phyloP scores from a whole-genome alignment of 805 yeast genomes.

The Komagataella kurtzmanii region DNA sequence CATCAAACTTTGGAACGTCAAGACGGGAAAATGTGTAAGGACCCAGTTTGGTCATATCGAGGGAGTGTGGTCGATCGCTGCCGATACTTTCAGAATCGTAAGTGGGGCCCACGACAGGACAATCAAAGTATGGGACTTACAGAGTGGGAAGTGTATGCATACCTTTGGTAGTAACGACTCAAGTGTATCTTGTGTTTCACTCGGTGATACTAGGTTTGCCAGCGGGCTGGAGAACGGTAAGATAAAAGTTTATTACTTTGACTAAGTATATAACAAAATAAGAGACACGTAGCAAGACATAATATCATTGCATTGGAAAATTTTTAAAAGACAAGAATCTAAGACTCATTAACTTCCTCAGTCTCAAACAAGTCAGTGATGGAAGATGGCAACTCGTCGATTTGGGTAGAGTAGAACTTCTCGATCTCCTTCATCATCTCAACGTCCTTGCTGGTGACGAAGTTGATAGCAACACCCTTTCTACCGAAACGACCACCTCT shows the following conservation, averaged over 20 bases:
- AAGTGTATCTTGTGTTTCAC: slow-evolving; percentile 59
- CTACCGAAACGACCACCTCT: slow-evolving; percentile 98
- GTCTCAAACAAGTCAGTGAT: slow-evolving; percentile 29
- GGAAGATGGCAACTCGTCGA: slow-evolving; percentile 70
- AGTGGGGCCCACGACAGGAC: slow-evolving; percentile 90
- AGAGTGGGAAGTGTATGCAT: slow-evolving; percentile 87
- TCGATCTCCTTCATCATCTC: slow-evolving; percentile 64
- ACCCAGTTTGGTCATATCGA: slow-evolving; percentile 97
- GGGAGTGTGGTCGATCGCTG: slow-evolving; percentile 95
- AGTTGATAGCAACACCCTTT: slow-evolving; percentile 95
- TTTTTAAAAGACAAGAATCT: neutral
- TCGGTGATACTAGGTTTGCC: slow-evolving; percentile 81
- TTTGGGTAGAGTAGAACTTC: slow-evolving; percentile 58
- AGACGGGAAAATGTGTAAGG: slow-evolving; percentile 75
- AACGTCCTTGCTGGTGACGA: slow-evolving; percentile 71
- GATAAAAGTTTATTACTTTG: slow-evolving; percentile 78
- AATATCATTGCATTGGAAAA: neutral
- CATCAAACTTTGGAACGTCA: slow-evolving; percentile 83
- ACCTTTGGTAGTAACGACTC: slow-evolving; percentile 66
- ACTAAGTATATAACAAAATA: slow-evolving; percentile 10
- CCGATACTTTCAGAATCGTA: slow-evolving; percentile 88
- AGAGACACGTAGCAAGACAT: neutral
- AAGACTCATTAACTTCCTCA: neutral
- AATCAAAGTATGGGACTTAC: slow-evolving; percentile 92
- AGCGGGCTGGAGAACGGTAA: slow-evolving; percentile 85